Evolutionary conservation across 176 grass and related monocot species (phyloP).

Genomic region (Carex pumila): DNA sequence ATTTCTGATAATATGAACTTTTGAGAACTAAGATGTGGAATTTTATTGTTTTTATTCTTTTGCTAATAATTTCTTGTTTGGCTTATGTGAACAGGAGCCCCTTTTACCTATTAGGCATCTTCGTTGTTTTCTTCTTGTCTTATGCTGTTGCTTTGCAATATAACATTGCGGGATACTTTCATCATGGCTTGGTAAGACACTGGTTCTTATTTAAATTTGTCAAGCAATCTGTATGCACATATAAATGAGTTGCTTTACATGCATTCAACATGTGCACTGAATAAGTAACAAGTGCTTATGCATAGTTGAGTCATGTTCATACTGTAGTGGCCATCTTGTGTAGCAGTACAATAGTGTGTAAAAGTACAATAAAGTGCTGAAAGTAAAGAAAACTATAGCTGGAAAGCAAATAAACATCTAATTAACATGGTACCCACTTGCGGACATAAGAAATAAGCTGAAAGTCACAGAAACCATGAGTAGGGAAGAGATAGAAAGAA

Average conservation of each 20-base stretch:
- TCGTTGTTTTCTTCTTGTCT: conserved; percentile 46
- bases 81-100: conserved; percentile 62
- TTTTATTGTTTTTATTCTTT: conserved; percentile 3
- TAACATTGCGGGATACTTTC: conserved; percentile 50
- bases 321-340: neutral
- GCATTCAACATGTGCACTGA: neutral
- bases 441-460: no score
- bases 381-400: neutral
- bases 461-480: neutral
- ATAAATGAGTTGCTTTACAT: neutral
- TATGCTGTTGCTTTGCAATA: conserved; percentile 61
- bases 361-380: neutral
- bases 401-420: neutral
- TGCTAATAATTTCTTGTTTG: conserved; percentile 14
- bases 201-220: neutral
- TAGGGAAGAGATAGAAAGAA: neutral
- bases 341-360: neutral
- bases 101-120: conserved; percentile 51
- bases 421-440: neutral
- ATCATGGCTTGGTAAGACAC: conserved; percentile 50
- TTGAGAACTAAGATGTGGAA: conserved; percentile 18
- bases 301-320: neutral
- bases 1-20: conserved; percentile 1
- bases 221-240: neutral
- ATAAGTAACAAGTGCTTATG: neutral